Evolutionary conservation across 768 basidiomycete species (phyloP).

Genomic region (Coprinellus micaceus): DNA sequence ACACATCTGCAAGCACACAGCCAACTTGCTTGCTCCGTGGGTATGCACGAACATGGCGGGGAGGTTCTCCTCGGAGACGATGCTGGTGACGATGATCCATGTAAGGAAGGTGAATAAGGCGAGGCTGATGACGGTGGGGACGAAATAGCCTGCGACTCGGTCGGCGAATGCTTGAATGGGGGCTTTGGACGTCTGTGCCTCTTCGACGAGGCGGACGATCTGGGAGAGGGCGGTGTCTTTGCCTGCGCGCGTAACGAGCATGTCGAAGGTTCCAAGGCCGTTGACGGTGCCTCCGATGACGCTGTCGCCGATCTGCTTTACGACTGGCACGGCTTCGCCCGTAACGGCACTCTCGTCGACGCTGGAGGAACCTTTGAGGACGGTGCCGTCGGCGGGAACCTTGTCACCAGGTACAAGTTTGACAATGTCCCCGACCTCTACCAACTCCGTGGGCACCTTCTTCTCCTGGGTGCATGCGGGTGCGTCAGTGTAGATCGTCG

Average conservation of each 20-base stretch:
- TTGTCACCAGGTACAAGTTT: conserved; percentile 97
- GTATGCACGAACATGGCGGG: conserved; percentile 79
- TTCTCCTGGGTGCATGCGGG: conserved; percentile 81
- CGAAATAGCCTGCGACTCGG: conserved; percentile 90
- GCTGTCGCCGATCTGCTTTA: conserved; percentile 77
- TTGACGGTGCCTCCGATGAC: conserved; percentile 98
- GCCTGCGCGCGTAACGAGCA: conserved; percentile 92
- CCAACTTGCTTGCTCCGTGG: conserved; percentile 80
- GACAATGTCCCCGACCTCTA: conserved; percentile 90
- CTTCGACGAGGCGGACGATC: conserved; percentile 95
- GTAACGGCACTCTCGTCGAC: conserved; percentile 97
- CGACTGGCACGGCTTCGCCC: conserved; percentile 86
- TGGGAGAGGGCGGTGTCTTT: conserved; percentile 95
- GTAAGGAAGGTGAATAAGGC: conserved; percentile 73
- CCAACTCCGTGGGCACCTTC: conserved; percentile 88
- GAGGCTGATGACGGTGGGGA: conserved; percentile 85
- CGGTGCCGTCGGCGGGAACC: conserved; percentile 91
- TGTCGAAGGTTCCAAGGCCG: conserved; percentile 94
- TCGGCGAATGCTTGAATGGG: conserved; percentile 98
- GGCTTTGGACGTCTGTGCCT: conserved; percentile 96
- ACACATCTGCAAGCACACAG: conserved; percentile 93
- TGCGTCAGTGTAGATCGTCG: conserved; percentile 89
- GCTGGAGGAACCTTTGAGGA: conserved; percentile 79
- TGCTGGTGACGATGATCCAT: conserved; percentile 75
- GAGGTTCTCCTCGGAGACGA: conserved; percentile 53